phyloP scores from a whole-genome alignment of 1,284 basidiomycete genomes.

The Marasmius tenuissimus region DNA sequence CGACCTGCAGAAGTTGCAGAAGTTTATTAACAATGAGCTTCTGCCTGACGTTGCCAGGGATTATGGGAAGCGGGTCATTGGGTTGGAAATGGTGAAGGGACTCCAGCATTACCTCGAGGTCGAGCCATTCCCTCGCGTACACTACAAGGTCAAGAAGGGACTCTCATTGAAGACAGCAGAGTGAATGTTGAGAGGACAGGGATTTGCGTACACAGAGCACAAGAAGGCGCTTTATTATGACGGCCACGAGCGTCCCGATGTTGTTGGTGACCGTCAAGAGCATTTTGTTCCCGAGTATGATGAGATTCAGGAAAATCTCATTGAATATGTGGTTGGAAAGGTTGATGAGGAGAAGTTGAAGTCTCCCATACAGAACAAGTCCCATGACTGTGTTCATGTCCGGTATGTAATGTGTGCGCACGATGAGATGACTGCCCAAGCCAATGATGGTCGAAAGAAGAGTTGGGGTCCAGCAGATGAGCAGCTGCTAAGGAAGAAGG shows the following conservation, averaged over 20 bases:
- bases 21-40: slow-evolving; percentile 22
- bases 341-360: not conserved
- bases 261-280: slow-evolving; percentile 24
- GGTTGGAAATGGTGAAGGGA: slow-evolving; percentile 27
- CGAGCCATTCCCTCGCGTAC: slow-evolving; percentile 25
- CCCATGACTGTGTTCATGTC: slow-evolving; percentile 23
- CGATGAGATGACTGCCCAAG: slow-evolving; percentile 39
- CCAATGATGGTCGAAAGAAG: slow-evolving; percentile 29
- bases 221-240: slow-evolving; percentile 33
- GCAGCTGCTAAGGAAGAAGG: slow-evolving; percentile 35
- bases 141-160: slow-evolving; percentile 16
- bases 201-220: slow-evolving; percentile 21
- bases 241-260: slow-evolving; percentile 32
- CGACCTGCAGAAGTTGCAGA: slow-evolving; percentile 26
- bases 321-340: not conserved
- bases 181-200: slow-evolving; percentile 14
- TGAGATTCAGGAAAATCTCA: not conserved
- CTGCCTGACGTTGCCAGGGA: slow-evolving; percentile 20
- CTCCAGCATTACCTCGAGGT: slow-evolving; percentile 29
- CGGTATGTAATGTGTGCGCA: slow-evolving; percentile 30
- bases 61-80: slow-evolving; percentile 20
- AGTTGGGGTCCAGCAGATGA: slow-evolving; percentile 34
- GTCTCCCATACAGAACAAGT: slow-evolving; percentile 8
- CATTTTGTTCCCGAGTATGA: slow-evolving; percentile 20
- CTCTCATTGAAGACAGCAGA: slow-evolving; percentile 11